Percentiles rank a stretch among this genome's conserved stretches.
Conservation (phyloP, 1,284 basidiomycete genomes). For the Ustilago trichophora region DNA sequence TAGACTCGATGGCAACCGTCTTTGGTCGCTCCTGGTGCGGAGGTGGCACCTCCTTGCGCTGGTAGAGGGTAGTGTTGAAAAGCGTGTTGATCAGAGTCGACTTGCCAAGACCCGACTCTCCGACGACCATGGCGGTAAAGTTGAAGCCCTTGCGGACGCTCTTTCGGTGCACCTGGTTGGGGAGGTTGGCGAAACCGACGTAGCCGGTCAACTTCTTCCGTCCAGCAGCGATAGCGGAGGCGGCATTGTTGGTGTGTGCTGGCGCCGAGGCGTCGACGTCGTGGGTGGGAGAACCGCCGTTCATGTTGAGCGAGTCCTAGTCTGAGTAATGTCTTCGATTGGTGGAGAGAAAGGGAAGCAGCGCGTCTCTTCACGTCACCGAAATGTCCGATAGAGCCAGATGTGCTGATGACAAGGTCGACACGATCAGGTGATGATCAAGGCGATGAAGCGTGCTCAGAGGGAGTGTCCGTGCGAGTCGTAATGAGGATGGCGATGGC, state of each 20-base stretch:
- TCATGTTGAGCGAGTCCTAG: conserved; percentile 15
- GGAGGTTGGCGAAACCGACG: conserved; percentile 65
- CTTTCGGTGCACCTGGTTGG: conserved; percentile 65
- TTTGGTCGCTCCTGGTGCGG: conserved; percentile 60
- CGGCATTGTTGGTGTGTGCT: conserved; percentile 8
- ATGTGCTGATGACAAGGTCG: neutral
- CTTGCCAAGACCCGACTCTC: conserved; percentile 66
- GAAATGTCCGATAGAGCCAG: no score
- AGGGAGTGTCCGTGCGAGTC: conserved; percentile 4
- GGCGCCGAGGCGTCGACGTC: conserved; percentile 13
- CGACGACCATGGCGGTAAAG: conserved; percentile 65
- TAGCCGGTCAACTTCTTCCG: conserved; percentile 63
- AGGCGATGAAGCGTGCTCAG: no score
- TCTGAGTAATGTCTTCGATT: neutral
- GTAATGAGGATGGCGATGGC: neutral
- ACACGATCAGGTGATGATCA: neutral
- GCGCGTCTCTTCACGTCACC: no score
- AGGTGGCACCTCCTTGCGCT: conserved; percentile 62
- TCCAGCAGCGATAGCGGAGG: conserved; percentile 13
- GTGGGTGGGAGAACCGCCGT: conserved; percentile 16
- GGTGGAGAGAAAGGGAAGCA: neutral
- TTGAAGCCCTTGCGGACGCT: conserved; percentile 63
- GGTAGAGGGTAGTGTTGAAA: conserved; percentile 66
- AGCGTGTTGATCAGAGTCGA: conserved; percentile 66
- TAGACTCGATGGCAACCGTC: conserved; percentile 65